Percentiles rank a stretch among this genome's conserved stretches.
Evolutionary conservation across 2,329 filamentous ascomycete genomes (phyloP).

Genomic region (Botrytis deweyae): DNA sequence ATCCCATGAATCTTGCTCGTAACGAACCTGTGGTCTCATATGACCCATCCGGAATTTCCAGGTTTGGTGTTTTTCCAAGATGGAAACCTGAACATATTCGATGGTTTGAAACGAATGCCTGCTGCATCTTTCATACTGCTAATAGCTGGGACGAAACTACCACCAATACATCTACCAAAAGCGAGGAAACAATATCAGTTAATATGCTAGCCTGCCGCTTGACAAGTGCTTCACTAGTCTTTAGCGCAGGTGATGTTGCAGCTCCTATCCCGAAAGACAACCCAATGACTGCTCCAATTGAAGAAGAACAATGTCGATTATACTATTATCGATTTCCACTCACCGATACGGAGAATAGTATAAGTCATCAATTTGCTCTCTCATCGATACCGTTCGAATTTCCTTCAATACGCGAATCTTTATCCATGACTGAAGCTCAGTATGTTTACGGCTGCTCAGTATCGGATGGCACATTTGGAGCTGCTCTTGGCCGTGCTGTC

Average conservation of each 20-base stretch:
- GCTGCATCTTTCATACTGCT: constrained; percentile 70
- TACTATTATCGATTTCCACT: constrained; percentile 67
- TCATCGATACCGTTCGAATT: constrained; percentile 68
- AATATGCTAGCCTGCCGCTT: constrained; percentile 66
- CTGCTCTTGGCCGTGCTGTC: constrained; percentile 60
- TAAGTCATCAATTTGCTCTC: constrained; percentile 63
- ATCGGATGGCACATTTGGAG: constrained; percentile 54
- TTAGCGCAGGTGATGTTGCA: constrained; percentile 61
- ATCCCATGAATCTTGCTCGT: constrained; percentile 59
- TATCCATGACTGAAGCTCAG: constrained; percentile 55
- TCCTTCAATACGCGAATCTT: constrained; percentile 55
- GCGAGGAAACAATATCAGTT: constrained; percentile 45
- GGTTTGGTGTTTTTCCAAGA: constrained; percentile 68
- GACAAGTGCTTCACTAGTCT: constrained; percentile 64
- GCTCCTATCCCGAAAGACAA: constrained; percentile 47
- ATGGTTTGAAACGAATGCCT: constrained; percentile 68
- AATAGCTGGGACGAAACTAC: constrained; percentile 63
- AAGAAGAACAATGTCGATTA: constrained; percentile 66
- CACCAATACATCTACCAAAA: constrained; percentile 28
- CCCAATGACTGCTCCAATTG: constrained; percentile 37
- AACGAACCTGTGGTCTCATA: constrained; percentile 60
- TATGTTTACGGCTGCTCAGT: constrained; percentile 70
- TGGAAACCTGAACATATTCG: constrained; percentile 54
- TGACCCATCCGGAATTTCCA: constrained; percentile 54
- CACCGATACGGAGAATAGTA: constrained; percentile 38